These are phyloP conservation scores for Arachis hypogaea DNA, from an alignment of 306 rosid species.

Conservation along the genomic window DNA sequence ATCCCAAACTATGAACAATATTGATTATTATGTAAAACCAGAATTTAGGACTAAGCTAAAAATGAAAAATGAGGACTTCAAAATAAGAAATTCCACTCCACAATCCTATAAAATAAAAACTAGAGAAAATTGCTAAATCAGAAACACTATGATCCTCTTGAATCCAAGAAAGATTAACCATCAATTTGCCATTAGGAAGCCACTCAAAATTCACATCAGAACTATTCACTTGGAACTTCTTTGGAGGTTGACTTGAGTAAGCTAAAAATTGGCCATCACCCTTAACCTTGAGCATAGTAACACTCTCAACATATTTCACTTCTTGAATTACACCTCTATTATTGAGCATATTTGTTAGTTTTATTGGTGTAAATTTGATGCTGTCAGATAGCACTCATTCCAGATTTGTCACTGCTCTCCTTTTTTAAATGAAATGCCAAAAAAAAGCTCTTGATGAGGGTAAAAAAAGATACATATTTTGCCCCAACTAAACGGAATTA, in stretches of 20 bases:
- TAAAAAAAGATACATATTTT: too few relatives aligned
- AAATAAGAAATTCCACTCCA: too few relatives aligned
- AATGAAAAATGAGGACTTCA: too few relatives aligned
- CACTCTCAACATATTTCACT: conserved; percentile 46
- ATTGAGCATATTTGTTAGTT: conserved; percentile 71
- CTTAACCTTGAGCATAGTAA: conserved; percentile 57
- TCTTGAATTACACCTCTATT: conserved; percentile 68
- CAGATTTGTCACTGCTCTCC: too few relatives aligned
- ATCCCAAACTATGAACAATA: background rate
- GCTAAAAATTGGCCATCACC: conserved; percentile 76
- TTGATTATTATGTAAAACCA: background rate
- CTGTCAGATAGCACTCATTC: background rate
- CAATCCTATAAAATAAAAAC: too few relatives aligned
- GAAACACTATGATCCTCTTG: too few relatives aligned
- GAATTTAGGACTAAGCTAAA: too few relatives aligned
- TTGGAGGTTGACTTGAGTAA: conserved; percentile 69
- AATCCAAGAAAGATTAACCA: background rate
- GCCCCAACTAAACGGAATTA: too few relatives aligned
- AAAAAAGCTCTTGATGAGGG: too few relatives aligned
- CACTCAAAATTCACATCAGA: conserved; percentile 58
- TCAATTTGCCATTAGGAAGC: conserved; percentile 51
- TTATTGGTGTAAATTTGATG: conserved; percentile 76
- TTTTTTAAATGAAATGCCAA: too few relatives aligned
- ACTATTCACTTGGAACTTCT: conserved; percentile 56
- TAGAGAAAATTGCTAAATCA: too few relatives aligned